Evolutionary conservation across 371 early-diverging fungal species (phyloP).

Genomic region (Mortierella sp.): DNA sequence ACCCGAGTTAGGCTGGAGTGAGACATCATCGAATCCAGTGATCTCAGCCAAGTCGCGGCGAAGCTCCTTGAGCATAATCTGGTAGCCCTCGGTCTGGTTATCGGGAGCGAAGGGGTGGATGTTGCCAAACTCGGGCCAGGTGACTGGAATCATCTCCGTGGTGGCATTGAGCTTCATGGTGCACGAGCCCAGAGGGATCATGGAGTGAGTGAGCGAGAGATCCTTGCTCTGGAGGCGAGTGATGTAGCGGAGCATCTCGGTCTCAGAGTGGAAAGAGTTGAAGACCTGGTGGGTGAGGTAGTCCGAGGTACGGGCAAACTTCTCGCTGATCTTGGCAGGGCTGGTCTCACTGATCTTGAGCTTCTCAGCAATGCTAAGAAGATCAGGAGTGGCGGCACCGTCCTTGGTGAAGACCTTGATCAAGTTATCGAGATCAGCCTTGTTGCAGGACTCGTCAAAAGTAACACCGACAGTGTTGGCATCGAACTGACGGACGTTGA

Average conservation of each 20-base stretch:
- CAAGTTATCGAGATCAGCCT: conserved; percentile 81
- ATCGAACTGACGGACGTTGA: conserved; percentile 90
- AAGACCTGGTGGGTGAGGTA: conserved; percentile 92
- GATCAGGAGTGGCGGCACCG: conserved; percentile 58
- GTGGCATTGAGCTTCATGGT: conserved; percentile 99
- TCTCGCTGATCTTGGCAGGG: conserved; percentile 57
- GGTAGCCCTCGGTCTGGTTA: conserved; percentile 93
- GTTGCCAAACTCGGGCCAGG: conserved; percentile 95
- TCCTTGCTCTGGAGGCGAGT: conserved; percentile 94
- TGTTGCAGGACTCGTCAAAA: conserved; percentile 90
- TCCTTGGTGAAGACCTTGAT: conserved; percentile 75
- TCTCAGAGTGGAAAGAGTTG: conserved; percentile 96
- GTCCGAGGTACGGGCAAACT: conserved; percentile 77
- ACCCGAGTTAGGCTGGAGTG: conserved; percentile 97
- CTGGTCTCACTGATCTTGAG: conserved; percentile 58
- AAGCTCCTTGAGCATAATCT: conserved; percentile 84
- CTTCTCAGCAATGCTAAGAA: conserved; percentile 57
- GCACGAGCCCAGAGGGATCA: conserved; percentile 98
- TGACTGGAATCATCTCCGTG: conserved; percentile 97
- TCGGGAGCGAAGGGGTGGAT: conserved; percentile 97
- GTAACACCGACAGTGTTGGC: conserved; percentile 81
- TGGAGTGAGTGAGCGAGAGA: conserved; percentile 94
- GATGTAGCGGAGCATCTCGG: conserved; percentile 97
- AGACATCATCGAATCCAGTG: conserved; percentile 93
- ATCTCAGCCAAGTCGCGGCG: conserved; percentile 87